These are phyloP conservation scores for Zygoascus ofunaensis DNA, from an alignment of 805 yeast genomes.

Conservation along the genomic window DNA sequence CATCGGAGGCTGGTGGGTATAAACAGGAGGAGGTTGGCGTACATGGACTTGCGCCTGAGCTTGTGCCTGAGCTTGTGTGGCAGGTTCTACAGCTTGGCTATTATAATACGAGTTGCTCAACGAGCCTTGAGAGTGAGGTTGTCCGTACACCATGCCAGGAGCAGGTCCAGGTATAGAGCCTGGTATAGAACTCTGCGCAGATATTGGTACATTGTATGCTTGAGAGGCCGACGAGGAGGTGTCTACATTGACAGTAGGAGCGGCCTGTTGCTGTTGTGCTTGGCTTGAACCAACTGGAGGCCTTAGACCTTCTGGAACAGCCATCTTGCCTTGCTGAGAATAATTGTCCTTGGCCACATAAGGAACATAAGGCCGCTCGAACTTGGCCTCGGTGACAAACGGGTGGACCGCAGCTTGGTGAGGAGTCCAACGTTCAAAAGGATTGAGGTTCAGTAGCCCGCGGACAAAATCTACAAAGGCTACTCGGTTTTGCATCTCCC, in stretches of 20 bases:
- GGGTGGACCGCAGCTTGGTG: slow-evolving; percentile 92
- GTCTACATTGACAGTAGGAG: slow-evolving; percentile 4
- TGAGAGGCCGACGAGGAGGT: too few species aligned
- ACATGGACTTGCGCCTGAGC: slow-evolving; percentile 17
- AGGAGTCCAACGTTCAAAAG: slow-evolving; percentile 93
- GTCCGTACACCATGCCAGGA: background rate
- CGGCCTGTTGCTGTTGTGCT: background rate
- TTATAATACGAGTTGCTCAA: background rate
- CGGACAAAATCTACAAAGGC: slow-evolving; percentile 66
- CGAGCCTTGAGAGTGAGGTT: too few species aligned
- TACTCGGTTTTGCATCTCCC: slow-evolving; percentile 63
- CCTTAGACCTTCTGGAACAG: slow-evolving; percentile 1
- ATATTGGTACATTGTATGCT: too few species aligned
- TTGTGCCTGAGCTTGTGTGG: slow-evolving; percentile 7
- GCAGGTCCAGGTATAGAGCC: background rate
- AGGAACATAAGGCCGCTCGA: slow-evolving; percentile 35
- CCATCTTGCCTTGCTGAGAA: slow-evolving; percentile 5
- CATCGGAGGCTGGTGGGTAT: background rate
- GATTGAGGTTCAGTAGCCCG: slow-evolving; percentile 76
- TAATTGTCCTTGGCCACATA: slow-evolving; percentile 6
- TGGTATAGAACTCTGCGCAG: too few species aligned
- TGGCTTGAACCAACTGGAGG: slow-evolving; percentile 5
- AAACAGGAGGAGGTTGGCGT: slow-evolving; percentile 16
- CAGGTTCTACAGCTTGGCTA: background rate
- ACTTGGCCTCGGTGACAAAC: slow-evolving; percentile 59